Evolutionary conservation across 2,329 filamentous ascomycete species (phyloP), one percentile per base, ranked within the genome.

Genomic region (Xylogone sp.): DNA sequence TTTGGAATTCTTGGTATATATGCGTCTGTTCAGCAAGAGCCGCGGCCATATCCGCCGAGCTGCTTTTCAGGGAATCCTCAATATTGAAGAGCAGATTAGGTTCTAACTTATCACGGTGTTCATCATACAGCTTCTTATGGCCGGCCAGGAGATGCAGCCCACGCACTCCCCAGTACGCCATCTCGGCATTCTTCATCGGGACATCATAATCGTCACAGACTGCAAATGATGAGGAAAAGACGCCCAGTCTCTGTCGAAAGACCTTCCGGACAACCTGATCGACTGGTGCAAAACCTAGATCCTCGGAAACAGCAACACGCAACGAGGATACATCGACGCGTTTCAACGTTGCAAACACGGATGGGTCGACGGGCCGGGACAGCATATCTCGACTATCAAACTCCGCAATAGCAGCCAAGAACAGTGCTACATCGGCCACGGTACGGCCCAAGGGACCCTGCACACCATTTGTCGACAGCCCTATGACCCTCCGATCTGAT

Each of bases 391-490:
- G 27, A 31, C 13, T 31, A 13, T 66, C 64, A 42, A 62, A 60
- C 3, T 64, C 64, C 1, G 56, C 63, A 52, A 67, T 53, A n/a
- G 53, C 55, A 45, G 67, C 65, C 1, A 68, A 51, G 59, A 68
- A 59, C 3, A 62, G 46, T 0, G 65, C 65, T 19, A 59, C 62
- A 48, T 67, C 64, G 5, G 34, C 51, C n/a, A 67, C 63, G 0
- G 64, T 64, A 24, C 65, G 54, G 2, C 61, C 61, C 57, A 68
- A 59, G 1, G 64, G 64, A 1, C 66, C 65, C 2, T 61, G 62
- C 0, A 63, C 66, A 39, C 67, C 64, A 39, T 65, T 63, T 8
- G 53, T 46, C 21, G 59, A 59, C 43, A 64, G 54, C 4, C 65
- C 48, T 4, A 63, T 60, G 6, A 57, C 62, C 43, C 67, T 57